These are phyloP conservation scores for Metschnikowia henanensis DNA, from an alignment of 805 yeast species.

Conservation along the genomic window DNA sequence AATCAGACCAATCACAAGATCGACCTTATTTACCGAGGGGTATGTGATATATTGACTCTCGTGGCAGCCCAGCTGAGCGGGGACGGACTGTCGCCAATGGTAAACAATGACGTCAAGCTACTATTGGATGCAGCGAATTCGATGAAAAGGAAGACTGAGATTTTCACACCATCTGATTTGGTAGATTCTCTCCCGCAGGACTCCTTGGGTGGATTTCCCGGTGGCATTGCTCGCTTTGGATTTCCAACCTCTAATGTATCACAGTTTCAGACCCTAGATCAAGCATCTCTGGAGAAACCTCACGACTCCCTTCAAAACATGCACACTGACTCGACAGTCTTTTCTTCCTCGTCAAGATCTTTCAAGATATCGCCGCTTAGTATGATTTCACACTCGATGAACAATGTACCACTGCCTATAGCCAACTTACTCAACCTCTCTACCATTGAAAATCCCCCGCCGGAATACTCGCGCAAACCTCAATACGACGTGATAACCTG, in stretches of 20 bases:
- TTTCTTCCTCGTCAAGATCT: conserved; percentile 32
- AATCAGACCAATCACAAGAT: conserved; percentile 19
- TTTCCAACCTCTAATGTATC: background rate
- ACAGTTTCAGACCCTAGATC: conserved; percentile 1
- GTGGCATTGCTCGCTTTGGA: conserved; percentile 3
- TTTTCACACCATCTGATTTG: conserved; percentile 1
- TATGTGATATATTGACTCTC: conserved; percentile 32
- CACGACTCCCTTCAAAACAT: background rate
- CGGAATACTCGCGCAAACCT: conserved; percentile 11
- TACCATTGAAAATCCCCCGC: conserved; percentile 4
- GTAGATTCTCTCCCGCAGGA: conserved; percentile 3
- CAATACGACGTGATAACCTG: conserved; percentile 50
- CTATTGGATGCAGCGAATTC: conserved; percentile 28
- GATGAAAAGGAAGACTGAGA: conserved; percentile 18
- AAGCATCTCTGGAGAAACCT: background rate
- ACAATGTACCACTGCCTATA: conserved; percentile 36
- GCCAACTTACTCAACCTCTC: conserved; percentile 27
- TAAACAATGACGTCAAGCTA: conserved; percentile 25
- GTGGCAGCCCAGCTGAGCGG: conserved; percentile 17
- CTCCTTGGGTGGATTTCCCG: background rate
- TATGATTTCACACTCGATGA: conserved; percentile 35
- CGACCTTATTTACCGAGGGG: conserved; percentile 34
- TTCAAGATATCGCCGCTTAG: conserved; percentile 45
- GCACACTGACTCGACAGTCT: conserved; percentile 1
- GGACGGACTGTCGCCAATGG: conserved; percentile 10